Base-by-base conservation (phyloP, 2,329 filamentous ascomycete species). In the Penicillium nordicum region DNA sequence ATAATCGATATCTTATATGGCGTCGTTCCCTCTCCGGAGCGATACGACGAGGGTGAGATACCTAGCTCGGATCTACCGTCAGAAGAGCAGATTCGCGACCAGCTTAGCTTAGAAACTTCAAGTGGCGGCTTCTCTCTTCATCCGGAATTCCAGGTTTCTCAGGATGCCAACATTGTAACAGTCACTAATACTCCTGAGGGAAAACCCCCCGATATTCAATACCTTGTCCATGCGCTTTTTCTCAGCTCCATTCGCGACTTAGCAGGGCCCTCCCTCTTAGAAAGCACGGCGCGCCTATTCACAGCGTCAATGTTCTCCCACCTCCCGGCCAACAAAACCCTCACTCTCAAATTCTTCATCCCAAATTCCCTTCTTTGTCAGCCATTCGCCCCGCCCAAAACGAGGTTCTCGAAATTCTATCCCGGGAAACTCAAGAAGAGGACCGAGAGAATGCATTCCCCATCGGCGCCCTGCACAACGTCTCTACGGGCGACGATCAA, bases 271-370 rank as follows among this genome's bases (percentile, higher is more conserved):
- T 37, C 55, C 37, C 44, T 61, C 4, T 21, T 64, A 0, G 58
- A 58, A 49, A 58, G 34, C 32, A 63, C 60, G 14, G 56, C 57
- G 2, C 48, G 54, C 10, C 58, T 63, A 14, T 57, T 63, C 16
- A 55, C 54, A 2, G 32, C 59, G 4, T 49, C 53, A 1, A 25
- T 63, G 0, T 3, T 50, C 8, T 45, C 34, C n/a, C 45, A 61
- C 32, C 57, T 63, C 2, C 53, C 58, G 16, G 14, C 40, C 12
- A 50, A 23, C 7, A 55, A 58, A 48, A 55, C 54, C 4, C 27
- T 64, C 14, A 45, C 43, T 25, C 46, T 64, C 18, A 48, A 58
- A 43, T 64, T 64, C 46, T 43, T 41, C 21, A 64, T 63, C 34
- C 58, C 50, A 53, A 34, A 53, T 12, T 57, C 54, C 12, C 32